Percentiles rank a stretch among this genome's conserved stretches.
These are phyloP conservation scores for Apiotrichum veenhuisii DNA, from an alignment of 1,284 basidiomycete genomes.

Conservation along the genomic window DNA sequence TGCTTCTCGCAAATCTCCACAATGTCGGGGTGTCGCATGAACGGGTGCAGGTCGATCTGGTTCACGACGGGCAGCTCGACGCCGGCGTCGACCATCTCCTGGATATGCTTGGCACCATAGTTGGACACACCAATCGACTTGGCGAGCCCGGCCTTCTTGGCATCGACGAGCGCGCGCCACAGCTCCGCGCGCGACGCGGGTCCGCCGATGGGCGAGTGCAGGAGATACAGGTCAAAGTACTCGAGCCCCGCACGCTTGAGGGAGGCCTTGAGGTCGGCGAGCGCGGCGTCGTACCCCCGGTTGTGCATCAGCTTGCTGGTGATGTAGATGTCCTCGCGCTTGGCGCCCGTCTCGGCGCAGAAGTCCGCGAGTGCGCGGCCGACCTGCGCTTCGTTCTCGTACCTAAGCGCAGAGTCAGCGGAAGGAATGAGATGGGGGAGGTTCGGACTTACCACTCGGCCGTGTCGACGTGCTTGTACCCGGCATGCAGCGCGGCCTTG, in stretches of 20 bases:
- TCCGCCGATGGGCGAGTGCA: constrained; percentile 52
- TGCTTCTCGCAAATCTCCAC: constrained; percentile 51
- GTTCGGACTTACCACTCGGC: constrained; percentile 37
- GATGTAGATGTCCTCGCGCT: constrained; percentile 61
- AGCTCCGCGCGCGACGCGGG: constrained; percentile 46
- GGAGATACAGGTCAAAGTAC: constrained; percentile 50
- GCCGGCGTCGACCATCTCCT: constrained; percentile 48
- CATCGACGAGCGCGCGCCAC: constrained; percentile 51
- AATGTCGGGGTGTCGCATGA: constrained; percentile 50
- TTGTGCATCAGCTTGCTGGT: constrained; percentile 67
- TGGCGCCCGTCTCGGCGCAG: constrained; percentile 39
- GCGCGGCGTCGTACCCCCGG: constrained; percentile 54
- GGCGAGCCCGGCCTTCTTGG: constrained; percentile 48
- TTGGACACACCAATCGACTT: constrained; percentile 52
- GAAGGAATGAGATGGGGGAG: background rate
- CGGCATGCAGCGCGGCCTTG: constrained; percentile 62
- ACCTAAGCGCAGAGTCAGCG: constrained; percentile 54
- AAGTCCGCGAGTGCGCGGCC: constrained; percentile 62
- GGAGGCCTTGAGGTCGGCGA: constrained; percentile 57
- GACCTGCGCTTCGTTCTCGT: constrained; percentile 64
- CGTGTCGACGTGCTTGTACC: constrained; percentile 64
- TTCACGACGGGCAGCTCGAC: constrained; percentile 48
- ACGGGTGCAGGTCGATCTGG: constrained; percentile 51
- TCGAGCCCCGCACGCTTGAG: constrained; percentile 56
- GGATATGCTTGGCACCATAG: constrained; percentile 52